Evolutionary conservation across 2,329 filamentous ascomycete genomes (phyloP), one percentile per base, ranked within the genome.

Genomic region (Fusarium caatingaense): DNA sequence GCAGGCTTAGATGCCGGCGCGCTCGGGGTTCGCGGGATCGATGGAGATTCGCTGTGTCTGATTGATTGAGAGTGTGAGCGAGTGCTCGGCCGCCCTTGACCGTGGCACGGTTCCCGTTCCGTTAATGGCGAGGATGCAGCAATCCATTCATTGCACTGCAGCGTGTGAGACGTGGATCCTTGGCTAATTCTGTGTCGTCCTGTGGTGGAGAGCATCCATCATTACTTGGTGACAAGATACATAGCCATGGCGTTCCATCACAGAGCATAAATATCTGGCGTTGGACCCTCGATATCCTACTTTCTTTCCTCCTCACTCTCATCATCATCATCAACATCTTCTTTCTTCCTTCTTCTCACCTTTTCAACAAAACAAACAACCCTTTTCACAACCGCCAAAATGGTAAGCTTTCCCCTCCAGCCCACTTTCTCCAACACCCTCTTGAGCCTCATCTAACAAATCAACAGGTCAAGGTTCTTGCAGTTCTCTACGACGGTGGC

Each of bases 401-500:
- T 76, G 74, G 74, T 76, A 76, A 64, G 74, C 55, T 50, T 60
- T 40, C 27, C 23, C 50, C 54, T 34, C 34, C 21, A 44, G 12
- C 55, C 28, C 23, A 58, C 46, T 28, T 32, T 47, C n/a, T 48
- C 54, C 41, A 40, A 48, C 54, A 50, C 53, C 49, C 34, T 37
- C 34, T 60, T 44, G 49, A 60, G 65, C 59, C 56, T 61, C 66
- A 59, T 57, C 71, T 75, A 65, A 75, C 72, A 63, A 21, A 15
- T 16, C 25, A 48, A 78, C 76, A 98, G 94, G 94, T 94, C 86
- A 98, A 98, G 87, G 93, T 98, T 84, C 91, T 98, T 80, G 87
- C 94, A 79, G 93, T 97, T 76, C 89, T 97, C 76, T 98, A 98
- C 87, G 94, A 98, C 84, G 94, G 94, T 81, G 88, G 89, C 80